Evolutionary conservation across 1,284 basidiomycete species (phyloP).

Genomic region (Sanguinoderma infundibulare): DNA sequence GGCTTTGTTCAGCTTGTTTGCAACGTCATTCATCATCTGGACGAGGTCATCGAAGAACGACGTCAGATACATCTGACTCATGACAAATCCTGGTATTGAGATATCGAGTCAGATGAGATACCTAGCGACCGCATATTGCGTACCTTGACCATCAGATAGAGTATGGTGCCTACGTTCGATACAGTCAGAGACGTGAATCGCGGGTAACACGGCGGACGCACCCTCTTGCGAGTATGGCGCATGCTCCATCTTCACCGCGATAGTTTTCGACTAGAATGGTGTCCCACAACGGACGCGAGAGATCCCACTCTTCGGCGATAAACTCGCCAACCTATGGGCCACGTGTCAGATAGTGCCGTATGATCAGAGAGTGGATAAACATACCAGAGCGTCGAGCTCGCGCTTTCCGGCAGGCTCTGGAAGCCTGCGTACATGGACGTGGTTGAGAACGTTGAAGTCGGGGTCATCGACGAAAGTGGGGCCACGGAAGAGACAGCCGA

Average conservation of each 20-base stretch:
- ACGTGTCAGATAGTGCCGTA: not conserved
- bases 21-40: conserved; percentile 24
- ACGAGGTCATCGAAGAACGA: conserved; percentile 33
- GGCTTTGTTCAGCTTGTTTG: conserved; percentile 21
- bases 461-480: conserved; percentile 35
- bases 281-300: conserved; percentile 34
- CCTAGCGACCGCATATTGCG: not conserved
- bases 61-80: conserved; percentile 37
- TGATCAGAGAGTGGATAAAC: not conserved
- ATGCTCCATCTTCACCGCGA: conserved; percentile 33
- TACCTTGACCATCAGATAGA: conserved; percentile 34
- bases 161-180: conserved; percentile 30
- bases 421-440: conserved; percentile 26
- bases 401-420: conserved; percentile 34
- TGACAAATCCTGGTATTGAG: conserved; percentile 28
- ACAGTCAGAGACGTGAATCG: not conserved
- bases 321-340: conserved; percentile 33
- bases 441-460: conserved; percentile 30
- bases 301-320: conserved; percentile 37
- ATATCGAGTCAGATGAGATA: not conserved
- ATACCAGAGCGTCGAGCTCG: conserved; percentile 33
- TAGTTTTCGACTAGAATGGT: conserved; percentile 35
- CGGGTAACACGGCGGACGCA: conserved; percentile 5
- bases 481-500: conserved; percentile 32
- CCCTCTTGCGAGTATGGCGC: conserved; percentile 33